phyloP scores from a whole-genome alignment of 805 yeast genomes.

The Pichia rugopelliculosa region DNA sequence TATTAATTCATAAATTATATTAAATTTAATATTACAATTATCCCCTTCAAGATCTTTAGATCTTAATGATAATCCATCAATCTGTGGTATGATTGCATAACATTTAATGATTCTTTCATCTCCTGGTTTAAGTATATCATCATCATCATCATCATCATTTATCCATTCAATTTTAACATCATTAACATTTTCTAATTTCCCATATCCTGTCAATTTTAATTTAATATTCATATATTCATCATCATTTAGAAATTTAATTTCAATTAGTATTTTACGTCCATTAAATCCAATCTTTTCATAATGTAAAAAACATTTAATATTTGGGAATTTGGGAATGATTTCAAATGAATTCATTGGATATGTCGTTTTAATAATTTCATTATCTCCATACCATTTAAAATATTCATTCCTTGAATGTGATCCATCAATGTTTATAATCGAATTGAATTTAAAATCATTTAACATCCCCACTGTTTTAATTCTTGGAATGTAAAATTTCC shows the following conservation, averaged over 20 bases:
- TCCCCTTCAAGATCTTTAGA: not conserved
- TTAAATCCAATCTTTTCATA: constrained; percentile 23
- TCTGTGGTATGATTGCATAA: constrained; percentile 17
- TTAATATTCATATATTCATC: constrained; percentile 21
- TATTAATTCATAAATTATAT: constrained; percentile 7
- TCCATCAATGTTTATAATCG: not conserved
- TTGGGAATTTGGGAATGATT: constrained; percentile 35
- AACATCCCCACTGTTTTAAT: constrained; percentile 13
- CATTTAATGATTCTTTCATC: constrained; percentile 1
- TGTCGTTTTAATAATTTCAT: constrained; percentile 14
- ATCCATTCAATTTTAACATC: constrained; percentile 17
- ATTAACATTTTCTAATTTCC: constrained; percentile 2
- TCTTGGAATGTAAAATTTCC: constrained; percentile 18
- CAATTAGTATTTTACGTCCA: constrained; percentile 27
- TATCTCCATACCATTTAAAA: constrained; percentile 11
- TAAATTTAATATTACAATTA: constrained; percentile 17
- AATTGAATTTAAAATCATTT: constrained; percentile 13
- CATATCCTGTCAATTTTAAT: constrained; percentile 1
- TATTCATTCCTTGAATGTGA: not conserved
- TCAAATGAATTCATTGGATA: constrained; percentile 17
- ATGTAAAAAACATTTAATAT: constrained; percentile 21
- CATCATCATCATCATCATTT: constrained; percentile 6
- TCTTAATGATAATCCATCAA: not conserved
- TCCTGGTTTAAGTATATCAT: constrained; percentile 4
- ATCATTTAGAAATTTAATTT: constrained; percentile 21